Evolutionary conservation across 2,329 filamentous ascomycete genomes (phyloP).

Genomic region (Aspergillus ibericus): DNA sequence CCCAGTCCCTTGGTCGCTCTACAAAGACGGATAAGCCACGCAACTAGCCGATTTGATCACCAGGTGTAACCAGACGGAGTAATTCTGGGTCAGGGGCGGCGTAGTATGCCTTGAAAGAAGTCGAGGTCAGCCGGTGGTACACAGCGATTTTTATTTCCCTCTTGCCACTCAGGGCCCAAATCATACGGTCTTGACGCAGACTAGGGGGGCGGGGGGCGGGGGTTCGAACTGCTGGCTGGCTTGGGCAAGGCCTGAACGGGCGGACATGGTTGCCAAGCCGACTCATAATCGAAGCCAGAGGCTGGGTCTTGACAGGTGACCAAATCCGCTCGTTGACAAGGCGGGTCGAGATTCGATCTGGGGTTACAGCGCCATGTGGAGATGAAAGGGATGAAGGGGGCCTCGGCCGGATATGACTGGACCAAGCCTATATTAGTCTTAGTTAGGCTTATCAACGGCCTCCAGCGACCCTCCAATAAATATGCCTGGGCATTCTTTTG

Average conservation of each 20-base stretch:
- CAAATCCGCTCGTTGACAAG: background rate
- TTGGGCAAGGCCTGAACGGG: background rate
- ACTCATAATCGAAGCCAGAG: background rate
- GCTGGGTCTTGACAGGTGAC: background rate
- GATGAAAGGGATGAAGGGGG: background rate
- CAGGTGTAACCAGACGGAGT: slow-evolving; percentile 11
- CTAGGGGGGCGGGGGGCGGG: too few species aligned
- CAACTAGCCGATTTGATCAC: slow-evolving; percentile 1
- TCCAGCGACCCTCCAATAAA: background rate
- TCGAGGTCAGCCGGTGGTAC: background rate
- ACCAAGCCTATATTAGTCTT: slow-evolving; percentile 3
- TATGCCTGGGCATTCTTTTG: background rate
- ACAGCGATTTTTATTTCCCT: background rate
- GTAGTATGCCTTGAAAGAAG: background rate
- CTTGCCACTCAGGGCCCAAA: background rate
- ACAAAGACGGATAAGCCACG: slow-evolving; percentile 1
- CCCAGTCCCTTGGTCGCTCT: background rate
- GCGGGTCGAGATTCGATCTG: slow-evolving; percentile 1
- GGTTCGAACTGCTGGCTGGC: background rate
- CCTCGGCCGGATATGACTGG: background rate
- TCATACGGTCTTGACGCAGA: background rate
- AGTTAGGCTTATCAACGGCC: background rate
- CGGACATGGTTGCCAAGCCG: background rate
- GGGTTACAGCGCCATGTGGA: slow-evolving; percentile 6
- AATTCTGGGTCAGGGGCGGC: slow-evolving; percentile 6